Evolutionary conservation across 2,329 filamentous ascomycete species (phyloP).

Genomic region (Sclerotinia spermophila): DNA sequence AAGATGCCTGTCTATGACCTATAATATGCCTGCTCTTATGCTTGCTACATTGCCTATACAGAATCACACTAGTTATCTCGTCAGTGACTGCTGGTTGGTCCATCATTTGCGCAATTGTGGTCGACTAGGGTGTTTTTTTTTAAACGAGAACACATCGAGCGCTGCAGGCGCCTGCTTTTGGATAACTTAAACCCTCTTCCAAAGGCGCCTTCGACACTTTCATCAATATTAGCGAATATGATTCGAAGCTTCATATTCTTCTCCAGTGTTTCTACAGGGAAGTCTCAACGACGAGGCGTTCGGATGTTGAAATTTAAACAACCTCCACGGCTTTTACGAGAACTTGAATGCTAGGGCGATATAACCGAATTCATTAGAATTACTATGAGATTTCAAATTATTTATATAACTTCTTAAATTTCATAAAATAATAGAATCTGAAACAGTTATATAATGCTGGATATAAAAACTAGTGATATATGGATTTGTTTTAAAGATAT

Average conservation of each 20-base stretch:
- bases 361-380: too few species aligned
- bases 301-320: not conserved
- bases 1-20: conserved; percentile 6
- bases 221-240: conserved; percentile 16
- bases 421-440: too few species aligned
- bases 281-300: conserved; percentile 7
- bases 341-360: too few species aligned
- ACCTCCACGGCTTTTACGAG: conserved; percentile 2
- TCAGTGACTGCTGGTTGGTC: conserved; percentile 7
- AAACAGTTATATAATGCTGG: too few species aligned
- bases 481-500: too few species aligned
- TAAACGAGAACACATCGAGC: conserved; percentile 17
- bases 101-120: conserved; percentile 19
- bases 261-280: conserved; percentile 16
- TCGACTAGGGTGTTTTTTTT: not conserved
- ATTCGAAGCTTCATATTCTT: conserved; percentile 12
- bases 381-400: too few species aligned
- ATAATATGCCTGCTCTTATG: conserved; percentile 6
- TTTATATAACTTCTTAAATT: too few species aligned
- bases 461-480: too few species aligned
- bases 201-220: conserved; percentile 12
- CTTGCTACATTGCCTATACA: conserved; percentile 3
- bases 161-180: conserved; percentile 20
- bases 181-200: not conserved
- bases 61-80: conserved; percentile 1